Evolutionary conservation across 768 basidiomycete genomes (phyloP), one percentile per base, ranked within the genome.

Genomic region (Leccinellum luteum): DNA sequence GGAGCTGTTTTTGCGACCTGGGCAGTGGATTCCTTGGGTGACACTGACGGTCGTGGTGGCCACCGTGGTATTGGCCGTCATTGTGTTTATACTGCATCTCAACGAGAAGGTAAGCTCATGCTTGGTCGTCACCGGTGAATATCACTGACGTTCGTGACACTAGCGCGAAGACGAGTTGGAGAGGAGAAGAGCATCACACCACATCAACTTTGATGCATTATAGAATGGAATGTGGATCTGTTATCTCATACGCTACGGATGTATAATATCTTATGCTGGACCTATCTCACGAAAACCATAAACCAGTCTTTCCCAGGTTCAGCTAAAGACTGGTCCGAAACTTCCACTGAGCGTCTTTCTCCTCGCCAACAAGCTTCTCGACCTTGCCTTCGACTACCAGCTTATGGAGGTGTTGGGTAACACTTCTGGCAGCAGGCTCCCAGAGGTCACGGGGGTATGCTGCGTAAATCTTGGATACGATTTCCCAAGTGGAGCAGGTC

Each of bases 1-100:
- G 51, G 89, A 96, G 74, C 74, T 98, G 60, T 99, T 92, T 69
- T 75, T 99, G 63, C 76, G 94, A 30, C 97, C 97, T 3, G 97
- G 97, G 17, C 90, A 92, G 66, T 99, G 95, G 94, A 94, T 98
- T 59, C 93, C 94, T 2, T 95, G 89, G 92, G 97, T 99, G 14
- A 95, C 90, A n/a, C 74, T 92, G 41, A 92, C 90, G 0, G 87
- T 96, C 0, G 75, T 96, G 8, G 84, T 81, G 3, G 84, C 87
- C 13, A 92, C 88, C 51, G 66, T 83, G 10, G 66, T 92, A 45
- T 74, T 99, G 45, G 93, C 89, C 1, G 75, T 85, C 9, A 90
- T 96, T 52, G 92, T 96, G 41, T 80, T 95, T 34, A 83, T 92
- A 47, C 70, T 99, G 68, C 94, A 96, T 78, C 68, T 94, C 65